Evolutionary conservation across 352 stramenopile species (phyloP), one percentile per base, ranked within the genome.

Genomic region (Aphanomyces astaci): DNA sequence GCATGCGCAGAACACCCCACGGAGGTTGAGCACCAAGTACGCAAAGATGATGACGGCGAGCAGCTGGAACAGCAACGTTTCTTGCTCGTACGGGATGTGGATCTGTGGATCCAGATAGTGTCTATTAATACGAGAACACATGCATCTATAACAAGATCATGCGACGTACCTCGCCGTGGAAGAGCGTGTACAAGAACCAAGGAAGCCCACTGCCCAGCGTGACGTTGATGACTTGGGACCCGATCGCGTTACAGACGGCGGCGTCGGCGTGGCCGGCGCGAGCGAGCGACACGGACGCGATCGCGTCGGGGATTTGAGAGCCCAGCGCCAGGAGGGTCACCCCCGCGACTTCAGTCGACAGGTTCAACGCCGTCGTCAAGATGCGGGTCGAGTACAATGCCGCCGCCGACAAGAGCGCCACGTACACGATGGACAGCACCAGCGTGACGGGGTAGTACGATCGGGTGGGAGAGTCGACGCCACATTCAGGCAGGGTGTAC

Each of bases 181-280:
- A 74, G 17, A 91, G 59, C 65, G 91, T 94, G 45, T 83, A 93
- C 7, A 92, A 60, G 22, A 95, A 71, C 63, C 93, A 95, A 1
- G 86, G 85, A 32, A 89, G 70, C 0, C 85, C 86, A 5, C 90
- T 71, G 7, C 86, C 86, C 19, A 95, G 73, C 24, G 90, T 60
- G 67, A 95, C 89, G 63, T 95, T 88, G 53, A 95, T 92, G 30
- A 94, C 84, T 66, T 95, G 91, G 72, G 82, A 91, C 49, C 86
- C 86, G 9, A 94, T 74, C 19, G 86, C 86, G 70, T 92, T 95
- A 27, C 83, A 89, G 36, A 95, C 83, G 27, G 86, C 86, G 75
- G 89, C 90, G 63, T 90, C 84, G 22, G 83, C 85, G 40, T 92
- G 82, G 33, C 86, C 86, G 53, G 79, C 79, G n/a, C 86, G 85